Evolutionary conservation across 2,329 filamentous ascomycete species (phyloP), one percentile per base, ranked within the genome.

Genomic region (Xylariomycetidae sp.): DNA sequence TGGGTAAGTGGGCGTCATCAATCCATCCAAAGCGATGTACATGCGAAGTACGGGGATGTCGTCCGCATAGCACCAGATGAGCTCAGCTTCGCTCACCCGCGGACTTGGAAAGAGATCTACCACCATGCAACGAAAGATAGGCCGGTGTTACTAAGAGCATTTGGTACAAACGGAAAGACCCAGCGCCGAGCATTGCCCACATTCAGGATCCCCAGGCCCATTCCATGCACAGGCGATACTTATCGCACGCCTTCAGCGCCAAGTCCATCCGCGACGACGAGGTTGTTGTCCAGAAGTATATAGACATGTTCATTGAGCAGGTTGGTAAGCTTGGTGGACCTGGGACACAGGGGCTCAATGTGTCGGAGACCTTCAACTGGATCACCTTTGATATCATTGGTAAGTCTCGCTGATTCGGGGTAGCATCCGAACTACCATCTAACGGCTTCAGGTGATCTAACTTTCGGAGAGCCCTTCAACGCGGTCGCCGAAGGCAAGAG

Each of bases 1-100:
- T 40, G 36, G 20, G 35, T 20, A 4, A 37, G 26, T 18, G 40
- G 35, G 4, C 32, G 37, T 10, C 34, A 40, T 6, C 35, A 39
- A 13, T 44, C 37, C n/a, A 34, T 38, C 16, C 15, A 43, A 6
- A 6, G 19, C 5, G 33, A 40, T 8, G 20, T 46, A 10, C 45
- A 51, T 19, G 31, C 31, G 17, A 43, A 47, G 38, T 23, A 27
- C 16, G 43, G 43, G 42, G 42, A 43, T 13, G 52, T 69, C 2
- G 59, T 70, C 10, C 62, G 67, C 6, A 42, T 64, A 18, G 54
- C 53, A 3, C 65, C 66, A 0, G 52, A 62, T 28, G 59, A 67
- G 38, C 49, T 70, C 12, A 59, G 61, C 2, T 68, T 64, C 47
- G 54, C 49, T 31, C 37, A 58, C 54, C 30, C 52, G 6, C 44